Percentiles rank a stretch among this genome's conserved stretches.
These are phyloP conservation scores for Sporothrix brunneoviolacea DNA, from an alignment of 2,329 filamentous ascomycete genomes.

Conservation along the genomic window DNA sequence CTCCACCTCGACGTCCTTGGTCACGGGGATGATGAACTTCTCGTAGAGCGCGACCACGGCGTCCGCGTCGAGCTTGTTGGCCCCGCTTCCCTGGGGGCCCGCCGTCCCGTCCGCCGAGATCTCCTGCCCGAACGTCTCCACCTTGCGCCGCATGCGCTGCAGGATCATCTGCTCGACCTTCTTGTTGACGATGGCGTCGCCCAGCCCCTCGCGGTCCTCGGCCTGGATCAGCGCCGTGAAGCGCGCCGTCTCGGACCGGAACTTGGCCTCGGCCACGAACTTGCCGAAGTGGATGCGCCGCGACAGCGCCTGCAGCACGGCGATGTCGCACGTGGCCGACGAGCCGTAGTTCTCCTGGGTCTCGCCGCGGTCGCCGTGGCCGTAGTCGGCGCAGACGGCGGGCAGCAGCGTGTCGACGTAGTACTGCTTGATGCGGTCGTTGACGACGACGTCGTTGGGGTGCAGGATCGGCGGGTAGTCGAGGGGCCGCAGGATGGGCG, in stretches of 20 bases:
- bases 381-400: conserved; percentile 69
- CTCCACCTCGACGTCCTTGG: conserved; percentile 97
- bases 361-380: conserved; percentile 73
- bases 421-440: conserved; percentile 74
- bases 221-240: conserved; percentile 80
- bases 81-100: conserved; percentile 41
- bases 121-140: conserved; percentile 87
- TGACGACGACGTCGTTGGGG: conserved; percentile 84
- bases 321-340: conserved; percentile 83
- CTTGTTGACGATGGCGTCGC: conserved; percentile 81
- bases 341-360: conserved; percentile 93
- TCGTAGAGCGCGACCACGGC: conserved; percentile 86
- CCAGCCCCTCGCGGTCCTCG: conserved; percentile 73
- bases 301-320: conserved; percentile 81
- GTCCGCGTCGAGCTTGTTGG: conserved; percentile 80
- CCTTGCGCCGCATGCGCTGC: conserved; percentile 79
- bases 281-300: conserved; percentile 95
- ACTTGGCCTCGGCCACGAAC: conserved; percentile 96
- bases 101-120: conserved; percentile 54
- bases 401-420: conserved; percentile 83
- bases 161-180: conserved; percentile 88
- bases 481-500: conserved; percentile 79
- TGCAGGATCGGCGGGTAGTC: conserved; percentile 85
- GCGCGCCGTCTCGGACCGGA: conserved; percentile 69
- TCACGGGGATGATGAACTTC: conserved; percentile 90